Percentiles rank a stretch among this genome's conserved stretches.
Evolutionary conservation across 2,329 filamentous ascomycete genomes (phyloP).

Genomic region (Fusarium nurragi): DNA sequence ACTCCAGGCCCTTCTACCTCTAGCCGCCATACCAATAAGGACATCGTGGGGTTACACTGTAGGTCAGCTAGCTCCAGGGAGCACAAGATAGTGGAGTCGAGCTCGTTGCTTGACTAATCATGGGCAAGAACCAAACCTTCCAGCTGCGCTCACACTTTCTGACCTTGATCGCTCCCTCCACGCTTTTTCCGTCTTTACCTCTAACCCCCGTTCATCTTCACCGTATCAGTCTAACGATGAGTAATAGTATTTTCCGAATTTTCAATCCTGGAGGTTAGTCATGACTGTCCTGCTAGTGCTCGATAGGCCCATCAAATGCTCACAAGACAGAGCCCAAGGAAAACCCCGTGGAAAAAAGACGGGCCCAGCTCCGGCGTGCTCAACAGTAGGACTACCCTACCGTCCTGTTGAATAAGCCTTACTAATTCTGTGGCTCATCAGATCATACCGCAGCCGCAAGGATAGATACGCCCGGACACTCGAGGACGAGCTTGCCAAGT

Average conservation of each 20-base stretch:
- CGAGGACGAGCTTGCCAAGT: conserved; percentile 21
- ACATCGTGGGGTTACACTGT: background rate
- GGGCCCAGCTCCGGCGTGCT: conserved; percentile 24
- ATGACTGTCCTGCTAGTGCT: background rate
- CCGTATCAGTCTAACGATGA: conserved; percentile 10
- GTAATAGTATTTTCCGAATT: conserved; percentile 46
- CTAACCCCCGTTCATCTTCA: background rate
- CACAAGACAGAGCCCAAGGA: conserved; percentile 14
- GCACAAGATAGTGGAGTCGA: background rate
- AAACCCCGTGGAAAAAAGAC: conserved; percentile 23
- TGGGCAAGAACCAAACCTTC: background rate
- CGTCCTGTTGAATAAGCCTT: background rate
- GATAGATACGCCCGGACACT: conserved; percentile 19
- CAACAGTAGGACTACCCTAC: conserved; percentile 17
- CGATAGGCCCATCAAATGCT: background rate
- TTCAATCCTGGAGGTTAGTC: conserved; percentile 47
- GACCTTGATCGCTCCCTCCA: conserved; percentile 2
- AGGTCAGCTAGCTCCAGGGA: background rate
- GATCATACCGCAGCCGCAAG: conserved; percentile 28
- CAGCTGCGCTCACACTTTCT: background rate
- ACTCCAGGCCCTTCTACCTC: too few species aligned
- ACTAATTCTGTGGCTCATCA: background rate
- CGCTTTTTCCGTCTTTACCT: conserved; percentile 10
- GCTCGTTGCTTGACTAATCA: conserved; percentile 14
- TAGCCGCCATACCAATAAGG: too few species aligned